Base-by-base conservation (phyloP, 2,329 filamentous ascomycete species). In the Talaromyces marneffei region DNA sequence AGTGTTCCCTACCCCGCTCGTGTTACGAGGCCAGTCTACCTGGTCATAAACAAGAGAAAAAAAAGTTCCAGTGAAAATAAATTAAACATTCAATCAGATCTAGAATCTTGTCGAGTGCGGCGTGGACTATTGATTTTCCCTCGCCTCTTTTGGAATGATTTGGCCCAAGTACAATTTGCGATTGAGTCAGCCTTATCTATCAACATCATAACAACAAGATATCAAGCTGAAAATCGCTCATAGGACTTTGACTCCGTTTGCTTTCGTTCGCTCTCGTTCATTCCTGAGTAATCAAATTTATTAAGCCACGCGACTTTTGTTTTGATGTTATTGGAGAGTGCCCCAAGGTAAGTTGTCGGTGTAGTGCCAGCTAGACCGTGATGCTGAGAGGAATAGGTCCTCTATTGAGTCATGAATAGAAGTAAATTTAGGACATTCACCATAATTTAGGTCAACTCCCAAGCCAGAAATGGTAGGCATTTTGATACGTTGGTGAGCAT, bases 221-320 rank as follows among this genome's bases (percentile, higher is more conserved):
- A n/a, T 29, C 44, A 14, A 52, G 48, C 48, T 35, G 48, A 35
- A 52, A 33, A 23, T 35, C 29, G 10, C 44, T 48, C 44, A 48
- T 29, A 27, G 23, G 10, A 18, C 48, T 14, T 9, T 33, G 29
- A 4, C 10, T 9, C n/a, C 48, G 10, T 18, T 52, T 9, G 46
- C 42, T 2, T 35, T 39, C 52, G 35, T 55, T 55, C 52, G 52
- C 52, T 55, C 31, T 55, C 52, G 52, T 55, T 39, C 33, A 18
- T 14, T 55, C 33, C 35, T 40, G 52, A 29, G 33, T 20, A 39
- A 40, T 40, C 1, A 18, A n/a, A 9, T 55, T 25, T 55, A 40
- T 40, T 35, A 55, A 55, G 52, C 52, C 52, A 55, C 52, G 52
- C 52, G 52, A 55, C 52, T 27, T 40, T 55, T 55, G 52, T 29